Conservation (phyloP, 441 rosid species). For the Brassica hybrid region DNA sequence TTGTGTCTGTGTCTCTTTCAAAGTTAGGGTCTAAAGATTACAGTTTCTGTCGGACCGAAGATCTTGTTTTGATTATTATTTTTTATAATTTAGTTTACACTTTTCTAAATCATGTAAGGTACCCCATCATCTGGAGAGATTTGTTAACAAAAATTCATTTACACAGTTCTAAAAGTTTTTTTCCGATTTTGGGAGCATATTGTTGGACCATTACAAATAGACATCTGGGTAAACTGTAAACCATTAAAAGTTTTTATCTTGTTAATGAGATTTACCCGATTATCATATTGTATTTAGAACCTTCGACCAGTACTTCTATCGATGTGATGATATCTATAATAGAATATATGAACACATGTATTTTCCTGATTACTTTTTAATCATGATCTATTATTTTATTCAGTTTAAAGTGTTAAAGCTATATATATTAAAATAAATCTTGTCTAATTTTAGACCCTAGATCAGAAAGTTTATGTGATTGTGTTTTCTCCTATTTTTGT, state of each 20-base stretch:
- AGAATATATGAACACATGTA: conserved; percentile 5
- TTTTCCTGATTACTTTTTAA: background rate
- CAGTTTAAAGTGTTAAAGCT: conserved; percentile 12
- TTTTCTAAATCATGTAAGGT: background rate
- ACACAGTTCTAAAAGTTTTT: background rate
- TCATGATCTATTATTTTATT: background rate
- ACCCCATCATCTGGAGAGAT: background rate
- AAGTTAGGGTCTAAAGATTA: background rate
- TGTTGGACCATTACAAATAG: background rate
- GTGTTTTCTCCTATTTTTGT: background rate
- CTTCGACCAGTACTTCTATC: background rate
- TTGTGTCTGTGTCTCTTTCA: conserved; percentile 3
- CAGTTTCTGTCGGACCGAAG: background rate
- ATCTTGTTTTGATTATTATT: background rate
- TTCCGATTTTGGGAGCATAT: background rate
- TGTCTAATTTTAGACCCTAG: background rate
- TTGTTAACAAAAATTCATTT: background rate
- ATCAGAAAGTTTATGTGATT: conserved; percentile 5
- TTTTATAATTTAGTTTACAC: background rate
- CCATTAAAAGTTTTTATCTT: background rate
- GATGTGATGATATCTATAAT: background rate
- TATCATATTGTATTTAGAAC: background rate
- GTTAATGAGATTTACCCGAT: background rate
- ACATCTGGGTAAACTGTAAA: conserved; percentile 1
- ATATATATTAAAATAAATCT: background rate